phyloP scores from a whole-genome alignment of 805 yeast genomes.

The Cephaloascus albidus region DNA sequence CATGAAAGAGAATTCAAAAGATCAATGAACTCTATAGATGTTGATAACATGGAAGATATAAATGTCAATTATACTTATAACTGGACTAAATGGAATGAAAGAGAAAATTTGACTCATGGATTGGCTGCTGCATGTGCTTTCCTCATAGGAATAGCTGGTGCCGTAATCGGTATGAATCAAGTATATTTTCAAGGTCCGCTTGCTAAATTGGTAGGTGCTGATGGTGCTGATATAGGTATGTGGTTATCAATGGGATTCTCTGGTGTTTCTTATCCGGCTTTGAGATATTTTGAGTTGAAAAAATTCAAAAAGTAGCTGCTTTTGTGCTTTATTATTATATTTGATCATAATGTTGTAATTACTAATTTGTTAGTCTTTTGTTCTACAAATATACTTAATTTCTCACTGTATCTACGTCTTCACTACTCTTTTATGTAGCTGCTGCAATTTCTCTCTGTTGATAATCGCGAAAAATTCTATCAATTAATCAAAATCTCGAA shows the following conservation, averaged over 20 bases:
- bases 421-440: too few relatives aligned
- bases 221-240: conserved; percentile 77
- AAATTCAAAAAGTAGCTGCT: conserved; percentile 20
- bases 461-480: too few relatives aligned
- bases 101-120: conserved; percentile 52
- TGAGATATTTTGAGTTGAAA: conserved; percentile 59
- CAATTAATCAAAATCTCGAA: too few relatives aligned
- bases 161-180: conserved; percentile 82
- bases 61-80: conserved; percentile 31
- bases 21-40: not conserved
- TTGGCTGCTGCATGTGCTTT: conserved; percentile 63
- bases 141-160: conserved; percentile 67
- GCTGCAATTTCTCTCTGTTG: too few relatives aligned
- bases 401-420: too few relatives aligned
- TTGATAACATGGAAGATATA: conserved; percentile 2
- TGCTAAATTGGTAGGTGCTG: conserved; percentile 53
- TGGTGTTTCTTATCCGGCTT: conserved; percentile 50
- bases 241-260: conserved; percentile 71
- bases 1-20: conserved; percentile 34
- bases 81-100: conserved; percentile 68
- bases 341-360: too few relatives aligned
- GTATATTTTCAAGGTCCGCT: conserved; percentile 75
- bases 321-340: too few relatives aligned
- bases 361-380: too few relatives aligned
- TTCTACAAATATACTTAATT: too few relatives aligned